A percentile compares a stretch with the other conserved stretches of the same genome.
phyloP scores from a whole-genome alignment of 208 protist species.

The Wallacemonas sp. region DNA sequence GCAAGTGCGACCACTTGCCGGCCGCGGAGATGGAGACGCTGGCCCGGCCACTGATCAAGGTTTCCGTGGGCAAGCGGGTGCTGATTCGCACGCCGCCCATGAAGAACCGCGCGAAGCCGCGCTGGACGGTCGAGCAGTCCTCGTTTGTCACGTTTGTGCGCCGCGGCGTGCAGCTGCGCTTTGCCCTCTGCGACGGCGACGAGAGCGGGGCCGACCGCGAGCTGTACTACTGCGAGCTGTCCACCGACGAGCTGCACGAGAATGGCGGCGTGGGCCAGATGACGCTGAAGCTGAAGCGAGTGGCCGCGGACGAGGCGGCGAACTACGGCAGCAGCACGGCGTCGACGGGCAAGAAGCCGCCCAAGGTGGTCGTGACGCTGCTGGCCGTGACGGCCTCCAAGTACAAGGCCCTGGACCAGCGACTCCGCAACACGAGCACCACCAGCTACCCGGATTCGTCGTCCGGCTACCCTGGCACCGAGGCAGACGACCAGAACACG shows the following conservation, averaged over 20 bases:
- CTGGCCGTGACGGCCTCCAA: slow-evolving; percentile 68
- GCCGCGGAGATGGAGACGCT: slow-evolving; percentile 32
- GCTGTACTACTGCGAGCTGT: slow-evolving; percentile 58
- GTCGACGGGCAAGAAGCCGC: slow-evolving; percentile 25
- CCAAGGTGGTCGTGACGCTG: slow-evolving; percentile 54
- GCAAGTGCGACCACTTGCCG: slow-evolving; percentile 50
- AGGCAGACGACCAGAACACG: slow-evolving; percentile 32
- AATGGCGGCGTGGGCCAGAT: slow-evolving; percentile 74
- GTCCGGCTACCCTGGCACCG: too few relatives aligned
- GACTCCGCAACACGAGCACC: slow-evolving; percentile 23
- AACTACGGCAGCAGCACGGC: not conserved
- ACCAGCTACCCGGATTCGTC: not conserved
- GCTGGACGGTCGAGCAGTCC: slow-evolving; percentile 68
- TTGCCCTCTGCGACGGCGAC: slow-evolving; percentile 64
- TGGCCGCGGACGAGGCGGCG: not conserved
- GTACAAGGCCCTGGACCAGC: slow-evolving; percentile 60
- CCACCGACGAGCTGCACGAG: slow-evolving; percentile 49
- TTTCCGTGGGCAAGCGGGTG: slow-evolving; percentile 55
- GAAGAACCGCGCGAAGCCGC: slow-evolving; percentile 36
- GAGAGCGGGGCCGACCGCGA: slow-evolving; percentile 33
- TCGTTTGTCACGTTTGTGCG: slow-evolving; percentile 84
- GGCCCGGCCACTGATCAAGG: slow-evolving; percentile 65
- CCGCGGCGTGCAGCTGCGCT: slow-evolving; percentile 55
- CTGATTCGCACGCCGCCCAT: slow-evolving; percentile 67
- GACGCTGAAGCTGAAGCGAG: slow-evolving; percentile 29